These are phyloP conservation scores for Cercophora samala DNA, from an alignment of 495 filamentous ascomycete genomes.

Conservation along the genomic window DNA sequence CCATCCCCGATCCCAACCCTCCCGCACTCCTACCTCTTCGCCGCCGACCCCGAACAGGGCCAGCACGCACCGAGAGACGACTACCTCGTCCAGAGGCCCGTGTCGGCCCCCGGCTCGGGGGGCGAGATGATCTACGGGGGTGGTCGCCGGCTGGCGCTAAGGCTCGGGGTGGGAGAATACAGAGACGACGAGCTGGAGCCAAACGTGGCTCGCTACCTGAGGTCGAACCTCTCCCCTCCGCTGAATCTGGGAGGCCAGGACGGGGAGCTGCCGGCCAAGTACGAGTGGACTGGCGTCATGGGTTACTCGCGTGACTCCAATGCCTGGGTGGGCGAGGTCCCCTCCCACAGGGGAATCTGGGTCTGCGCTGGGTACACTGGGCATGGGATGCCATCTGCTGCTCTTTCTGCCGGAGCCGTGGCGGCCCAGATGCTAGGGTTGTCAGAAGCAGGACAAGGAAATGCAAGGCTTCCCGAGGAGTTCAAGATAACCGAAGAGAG, in stretches of 20 bases:
- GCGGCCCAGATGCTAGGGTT: conserved; percentile 57
- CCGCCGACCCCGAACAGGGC: conserved; percentile 37
- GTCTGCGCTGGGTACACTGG: conserved; percentile 64
- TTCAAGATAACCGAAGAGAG: conserved; percentile 1
- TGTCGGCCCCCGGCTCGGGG: conserved; percentile 7
- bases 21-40: conserved; percentile 60
- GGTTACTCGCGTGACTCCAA: conserved; percentile 66
- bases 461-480: background rate
- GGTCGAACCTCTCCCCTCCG: conserved; percentile 33
- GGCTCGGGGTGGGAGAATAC: conserved; percentile 53
- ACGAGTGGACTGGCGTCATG: conserved; percentile 83
- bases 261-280: conserved; percentile 49
- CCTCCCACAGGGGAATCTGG: conserved; percentile 38
- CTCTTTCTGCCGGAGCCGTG: conserved; percentile 63
- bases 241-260: conserved; percentile 21
- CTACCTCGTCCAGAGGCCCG: conserved; percentile 70
- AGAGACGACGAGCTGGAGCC: conserved; percentile 57
- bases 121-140: conserved; percentile 59
- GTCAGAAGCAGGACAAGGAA: background rate
- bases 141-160: conserved; percentile 36
- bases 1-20: conserved; percentile 19
- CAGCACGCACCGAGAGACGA: conserved; percentile 47
- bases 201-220: conserved; percentile 52
- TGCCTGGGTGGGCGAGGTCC: conserved; percentile 66
- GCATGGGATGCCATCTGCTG: conserved; percentile 80